Evolutionary conservation across 2,329 filamentous ascomycete species (phyloP).

Genomic region (Aspergillus persii): DNA sequence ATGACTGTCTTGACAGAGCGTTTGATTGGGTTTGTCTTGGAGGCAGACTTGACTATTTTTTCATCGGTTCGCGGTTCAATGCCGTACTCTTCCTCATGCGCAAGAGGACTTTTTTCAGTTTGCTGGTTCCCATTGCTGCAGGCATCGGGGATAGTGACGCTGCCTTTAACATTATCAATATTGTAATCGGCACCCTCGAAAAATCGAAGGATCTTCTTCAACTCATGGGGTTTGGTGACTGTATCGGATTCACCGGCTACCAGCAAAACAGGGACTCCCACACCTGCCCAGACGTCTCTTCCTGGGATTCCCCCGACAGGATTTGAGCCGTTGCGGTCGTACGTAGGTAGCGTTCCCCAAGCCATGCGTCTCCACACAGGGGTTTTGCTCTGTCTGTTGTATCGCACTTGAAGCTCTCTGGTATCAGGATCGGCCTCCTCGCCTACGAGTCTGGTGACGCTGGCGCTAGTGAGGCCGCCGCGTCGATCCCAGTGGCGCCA

Average conservation of each 20-base stretch:
- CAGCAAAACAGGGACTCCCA: constrained; percentile 73
- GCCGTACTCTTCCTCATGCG: constrained; percentile 29
- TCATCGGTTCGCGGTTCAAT: constrained; percentile 22
- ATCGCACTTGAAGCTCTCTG: constrained; percentile 43
- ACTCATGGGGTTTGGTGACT: constrained; percentile 69
- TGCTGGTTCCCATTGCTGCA: constrained; percentile 27
- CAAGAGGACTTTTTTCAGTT: constrained; percentile 13
- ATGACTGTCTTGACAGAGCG: constrained; percentile 64
- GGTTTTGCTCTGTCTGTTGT: constrained; percentile 78
- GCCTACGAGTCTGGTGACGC: constrained; percentile 70
- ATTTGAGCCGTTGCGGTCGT: constrained; percentile 46
- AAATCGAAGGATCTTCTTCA: constrained; percentile 62
- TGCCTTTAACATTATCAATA: constrained; percentile 21
- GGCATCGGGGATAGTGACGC: constrained; percentile 31
- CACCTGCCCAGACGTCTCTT: constrained; percentile 66
- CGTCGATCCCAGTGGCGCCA: constrained; percentile 75
- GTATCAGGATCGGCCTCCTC: constrained; percentile 40
- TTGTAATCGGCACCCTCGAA: constrained; percentile 32
- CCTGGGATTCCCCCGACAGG: constrained; percentile 66
- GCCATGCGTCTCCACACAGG: constrained; percentile 81
- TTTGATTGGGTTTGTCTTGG: constrained; percentile 38
- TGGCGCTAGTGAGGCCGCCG: constrained; percentile 74
- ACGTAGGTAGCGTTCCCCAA: constrained; percentile 65
- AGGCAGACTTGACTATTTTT: constrained; percentile 13
- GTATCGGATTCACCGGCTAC: constrained; percentile 74